Base-by-base conservation (phyloP, 164 flowering plant species). In the Annona cherimola region DNA sequence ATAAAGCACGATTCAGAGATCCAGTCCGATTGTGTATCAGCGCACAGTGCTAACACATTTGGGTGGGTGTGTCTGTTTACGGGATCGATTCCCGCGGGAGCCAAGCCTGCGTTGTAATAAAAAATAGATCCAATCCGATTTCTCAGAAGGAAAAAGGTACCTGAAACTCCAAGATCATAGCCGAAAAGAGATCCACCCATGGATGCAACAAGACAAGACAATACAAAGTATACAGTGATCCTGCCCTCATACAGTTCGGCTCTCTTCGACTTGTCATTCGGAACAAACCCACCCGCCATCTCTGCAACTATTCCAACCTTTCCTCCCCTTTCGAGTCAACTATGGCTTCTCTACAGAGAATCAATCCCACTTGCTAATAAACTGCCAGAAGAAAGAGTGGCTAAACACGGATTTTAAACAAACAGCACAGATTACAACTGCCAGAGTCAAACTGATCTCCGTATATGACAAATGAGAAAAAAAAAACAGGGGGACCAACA, bases 121-220 rank as follows among this genome's bases (percentile, higher is more conserved):
- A 45, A 45, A 45, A 1, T 45, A 45, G 9, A 45, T 45, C 9
- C 50, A 45, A 45, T 45, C 9, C 9, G 50, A 45, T 45, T 45
- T 45, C n/a, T 8, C 50, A 45, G 9, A 45, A 45, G 4, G 60
- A 20, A 44, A 42, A 57, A 5, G 4, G 42, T 43, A 94, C 98
- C 98, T 18, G 96, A 94, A 77, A 94, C 94, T 67, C 98, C 97
- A 73, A 94, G 92, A 84, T 94, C 98, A 79, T 94, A 94, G 1
- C 98, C 97, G 73, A 94, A 94, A 20, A 94, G 93, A 43, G 98
- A 90, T 1, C 98, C 97, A 5, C 97, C 98, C 63, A 87, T 76
- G 9, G 99, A 89, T 2, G 90, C 99, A 75, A 94, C 89, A 64
- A 86, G 39, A 74, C 91, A 88, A 63, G 98, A 81, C 19, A 81